Percentiles rank a stretch among this genome's conserved stretches.
phyloP scores from a whole-genome alignment of 768 basidiomycete genomes.

The Kwoniella newhampshirensis region DNA sequence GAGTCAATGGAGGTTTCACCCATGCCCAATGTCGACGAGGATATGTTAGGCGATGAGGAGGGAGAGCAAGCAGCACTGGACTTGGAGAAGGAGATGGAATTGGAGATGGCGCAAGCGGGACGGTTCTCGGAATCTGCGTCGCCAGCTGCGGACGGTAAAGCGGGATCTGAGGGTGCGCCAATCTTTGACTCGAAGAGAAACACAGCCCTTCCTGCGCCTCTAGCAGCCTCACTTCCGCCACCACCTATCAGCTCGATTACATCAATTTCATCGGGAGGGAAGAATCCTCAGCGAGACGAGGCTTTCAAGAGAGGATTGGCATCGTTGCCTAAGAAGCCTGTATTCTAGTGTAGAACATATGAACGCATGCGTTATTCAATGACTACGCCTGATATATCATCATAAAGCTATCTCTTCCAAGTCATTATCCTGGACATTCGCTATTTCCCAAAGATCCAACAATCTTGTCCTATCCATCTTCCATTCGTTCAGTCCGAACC shows the following conservation, averaged over 20 bases:
- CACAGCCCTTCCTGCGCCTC: neutral
- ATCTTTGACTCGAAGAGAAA: neutral
- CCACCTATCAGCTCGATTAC: neutral
- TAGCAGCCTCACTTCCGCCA: neutral
- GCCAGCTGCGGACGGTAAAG: neutral
- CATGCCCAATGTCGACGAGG: neutral
- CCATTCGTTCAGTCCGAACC: slow-evolving; percentile 26
- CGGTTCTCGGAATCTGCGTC: neutral
- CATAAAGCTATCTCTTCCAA: too few species aligned
- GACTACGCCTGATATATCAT: neutral
- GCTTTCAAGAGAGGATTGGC: slow-evolving; percentile 24
- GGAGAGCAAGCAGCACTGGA: slow-evolving; percentile 36
- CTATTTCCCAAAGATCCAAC: slow-evolving; percentile 4
- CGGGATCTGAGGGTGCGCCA: neutral
- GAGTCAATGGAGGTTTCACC: slow-evolving; percentile 11
- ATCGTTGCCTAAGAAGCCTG: slow-evolving; percentile 40
- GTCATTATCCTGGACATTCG: neutral
- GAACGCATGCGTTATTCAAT: neutral
- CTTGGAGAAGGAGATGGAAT: slow-evolving; percentile 33
- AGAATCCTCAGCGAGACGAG: neutral
- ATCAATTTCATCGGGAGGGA: neutral
- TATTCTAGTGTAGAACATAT: slow-evolving; percentile 11
- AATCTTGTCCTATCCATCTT: slow-evolving; percentile 6
- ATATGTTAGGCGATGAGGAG: slow-evolving; percentile 21
- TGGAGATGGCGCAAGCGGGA: neutral